A percentile compares a stretch with the other conserved stretches of the same genome.
Conservation (phyloP, 2,329 filamentous ascomycete species). For the Penicillium aurantiogriseum region DNA sequence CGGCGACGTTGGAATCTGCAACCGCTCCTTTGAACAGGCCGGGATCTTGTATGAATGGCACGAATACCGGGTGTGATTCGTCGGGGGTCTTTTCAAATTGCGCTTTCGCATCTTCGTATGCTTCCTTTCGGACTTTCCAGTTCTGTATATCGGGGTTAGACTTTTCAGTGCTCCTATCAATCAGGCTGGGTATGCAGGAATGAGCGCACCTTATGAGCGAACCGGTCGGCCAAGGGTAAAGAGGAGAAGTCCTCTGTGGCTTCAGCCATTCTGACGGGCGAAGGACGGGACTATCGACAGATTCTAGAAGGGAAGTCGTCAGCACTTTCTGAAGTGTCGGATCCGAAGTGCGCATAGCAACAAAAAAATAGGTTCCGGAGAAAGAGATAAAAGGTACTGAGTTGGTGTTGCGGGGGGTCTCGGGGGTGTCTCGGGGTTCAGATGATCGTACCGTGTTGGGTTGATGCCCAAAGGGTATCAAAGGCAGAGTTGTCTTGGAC, state of each 20-base stretch:
- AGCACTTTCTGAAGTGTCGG: background rate
- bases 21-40: conserved; percentile 89
- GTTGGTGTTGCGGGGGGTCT: conserved; percentile 1
- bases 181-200: background rate
- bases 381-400: background rate
- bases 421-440: background rate
- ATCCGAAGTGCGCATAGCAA: background rate
- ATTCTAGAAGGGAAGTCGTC: background rate
- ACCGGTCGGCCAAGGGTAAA: conserved; percentile 44
- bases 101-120: conserved; percentile 88
- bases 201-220: conserved; percentile 42
- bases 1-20: conserved; percentile 91
- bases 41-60: conserved; percentile 81
- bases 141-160: conserved; percentile 50
- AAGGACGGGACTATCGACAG: background rate
- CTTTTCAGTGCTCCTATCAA: conserved; percentile 21
- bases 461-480: conserved; percentile 24
- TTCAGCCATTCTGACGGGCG: conserved; percentile 39
- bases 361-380: background rate
- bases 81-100: conserved; percentile 80
- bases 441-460: conserved; percentile 13
- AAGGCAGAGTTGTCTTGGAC: conserved; percentile 11
- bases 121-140: conserved; percentile 96
- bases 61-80: conserved; percentile 81
- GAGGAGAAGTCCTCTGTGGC: conserved; percentile 46